A percentile compares a stretch with the other conserved stretches of the same genome.
Conservation (phyloP, 2,329 filamentous ascomycete genomes). For the Magnaporthiopsis poae region DNA sequence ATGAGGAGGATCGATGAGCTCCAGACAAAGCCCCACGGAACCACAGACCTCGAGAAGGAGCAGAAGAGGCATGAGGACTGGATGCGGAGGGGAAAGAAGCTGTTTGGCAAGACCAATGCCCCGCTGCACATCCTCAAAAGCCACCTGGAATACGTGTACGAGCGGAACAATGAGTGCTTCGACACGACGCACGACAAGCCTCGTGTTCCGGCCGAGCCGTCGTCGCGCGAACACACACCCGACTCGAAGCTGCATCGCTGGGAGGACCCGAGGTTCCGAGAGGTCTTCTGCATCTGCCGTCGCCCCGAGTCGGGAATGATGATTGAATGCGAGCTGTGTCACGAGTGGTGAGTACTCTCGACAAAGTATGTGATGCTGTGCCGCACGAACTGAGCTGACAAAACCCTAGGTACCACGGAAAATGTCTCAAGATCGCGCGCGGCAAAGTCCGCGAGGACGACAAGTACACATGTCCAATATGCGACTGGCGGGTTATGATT, state of each 20-base stretch:
- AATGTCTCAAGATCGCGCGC: constrained; percentile 92
- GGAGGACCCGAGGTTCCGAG: constrained; percentile 54
- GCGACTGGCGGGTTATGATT: constrained; percentile 93
- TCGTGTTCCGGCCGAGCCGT: constrained; percentile 79
- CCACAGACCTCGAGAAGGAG: constrained; percentile 85
- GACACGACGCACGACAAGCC: constrained; percentile 77
- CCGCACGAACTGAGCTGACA: constrained; percentile 10
- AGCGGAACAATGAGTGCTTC: constrained; percentile 84
- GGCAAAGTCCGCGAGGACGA: constrained; percentile 98
- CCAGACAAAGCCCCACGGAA: constrained; percentile 85
- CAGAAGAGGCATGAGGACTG: constrained; percentile 94
- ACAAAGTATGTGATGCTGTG: background rate
- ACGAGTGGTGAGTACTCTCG: constrained; percentile 67
- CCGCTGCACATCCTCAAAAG: constrained; percentile 89
- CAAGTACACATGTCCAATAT: constrained; percentile 96
- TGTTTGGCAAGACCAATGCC: constrained; percentile 96
- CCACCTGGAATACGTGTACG: constrained; percentile 86
- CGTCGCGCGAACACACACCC: constrained; percentile 67
- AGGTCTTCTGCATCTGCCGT: constrained; percentile 95
- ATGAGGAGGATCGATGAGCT: constrained; percentile 79
- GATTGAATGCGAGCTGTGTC: constrained; percentile 97
- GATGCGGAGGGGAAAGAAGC: constrained; percentile 96
- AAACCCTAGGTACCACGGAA: constrained; percentile 74
- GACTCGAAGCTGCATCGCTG: constrained; percentile 40
- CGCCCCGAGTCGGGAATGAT: constrained; percentile 94